These are phyloP conservation scores for Sporothrix pseudoabietina DNA, from an alignment of 2,329 filamentous ascomycete genomes.

Conservation along the genomic window DNA sequence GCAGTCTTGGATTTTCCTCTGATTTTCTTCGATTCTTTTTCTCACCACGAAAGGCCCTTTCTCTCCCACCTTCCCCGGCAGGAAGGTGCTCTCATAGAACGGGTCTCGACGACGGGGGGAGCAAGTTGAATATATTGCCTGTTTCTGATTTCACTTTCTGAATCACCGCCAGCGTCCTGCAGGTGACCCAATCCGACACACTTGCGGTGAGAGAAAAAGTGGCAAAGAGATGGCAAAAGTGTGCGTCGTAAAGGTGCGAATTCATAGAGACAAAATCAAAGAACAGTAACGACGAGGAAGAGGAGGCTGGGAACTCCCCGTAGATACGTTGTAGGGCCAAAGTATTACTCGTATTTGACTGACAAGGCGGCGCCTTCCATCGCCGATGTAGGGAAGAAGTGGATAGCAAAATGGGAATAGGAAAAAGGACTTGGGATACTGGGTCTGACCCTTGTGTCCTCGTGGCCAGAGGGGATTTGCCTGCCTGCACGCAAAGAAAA, in stretches of 20 bases:
- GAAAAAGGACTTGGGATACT: not conserved
- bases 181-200: not conserved
- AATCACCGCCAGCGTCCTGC: not conserved
- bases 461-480: not conserved
- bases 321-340: not conserved
- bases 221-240: not conserved
- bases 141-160: not conserved
- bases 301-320: not conserved
- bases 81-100: not conserved
- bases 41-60: not conserved
- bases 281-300: not conserved
- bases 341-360: not conserved
- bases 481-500: not conserved
- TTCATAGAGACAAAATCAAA: not conserved
- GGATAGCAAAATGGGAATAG: not conserved
- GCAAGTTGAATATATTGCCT: not conserved
- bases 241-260: no score
- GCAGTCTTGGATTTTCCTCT: not conserved
- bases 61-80: conserved; percentile 4
- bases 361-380: not conserved
- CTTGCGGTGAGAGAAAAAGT: not conserved
- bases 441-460: not conserved
- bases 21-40: not conserved
- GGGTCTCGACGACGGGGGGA: not conserved
- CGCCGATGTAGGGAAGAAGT: not conserved